These are phyloP conservation scores for Leccinum arenicola DNA, from an alignment of 768 basidiomycete genomes.

Conservation along the genomic window DNA sequence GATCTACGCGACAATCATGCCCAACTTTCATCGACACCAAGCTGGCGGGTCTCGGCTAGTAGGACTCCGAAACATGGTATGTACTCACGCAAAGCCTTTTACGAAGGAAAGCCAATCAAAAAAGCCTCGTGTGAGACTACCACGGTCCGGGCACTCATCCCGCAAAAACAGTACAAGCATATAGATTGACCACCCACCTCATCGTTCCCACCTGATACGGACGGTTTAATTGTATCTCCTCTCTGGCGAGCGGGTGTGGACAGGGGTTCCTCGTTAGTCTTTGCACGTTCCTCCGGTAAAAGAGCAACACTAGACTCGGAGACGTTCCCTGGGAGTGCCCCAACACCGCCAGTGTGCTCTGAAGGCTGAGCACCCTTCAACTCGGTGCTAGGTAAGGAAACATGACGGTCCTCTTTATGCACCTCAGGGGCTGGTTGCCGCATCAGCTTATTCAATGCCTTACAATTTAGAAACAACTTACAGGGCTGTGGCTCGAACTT, in stretches of 20 bases:
- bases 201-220: not conserved
- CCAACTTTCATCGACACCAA: not conserved
- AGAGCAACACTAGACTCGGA: slow-evolving; percentile 47
- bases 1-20: not conserved
- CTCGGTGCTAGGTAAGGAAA: slow-evolving; percentile 37
- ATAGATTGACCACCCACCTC: slow-evolving; percentile 13
- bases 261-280: slow-evolving; percentile 5
- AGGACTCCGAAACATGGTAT: not conserved
- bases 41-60: not conserved
- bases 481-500: slow-evolving; percentile 6
- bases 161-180: not conserved
- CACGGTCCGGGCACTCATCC: not conserved
- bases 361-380: slow-evolving; percentile 30
- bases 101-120: not conserved
- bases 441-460: slow-evolving; percentile 7
- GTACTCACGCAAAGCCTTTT: not conserved
- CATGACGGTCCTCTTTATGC: not conserved
- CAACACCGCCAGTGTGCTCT: slow-evolving; percentile 40
- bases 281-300: slow-evolving; percentile 45
- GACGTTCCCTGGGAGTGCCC: slow-evolving; percentile 46
- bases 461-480: slow-evolving; percentile 5
- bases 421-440: slow-evolving; percentile 5
- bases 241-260: slow-evolving; percentile 9
- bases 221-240: slow-evolving; percentile 17
- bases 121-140: not conserved